Conservation (phyloP, 78 protist species). For the Dictyostelium discoideum region DNA sequence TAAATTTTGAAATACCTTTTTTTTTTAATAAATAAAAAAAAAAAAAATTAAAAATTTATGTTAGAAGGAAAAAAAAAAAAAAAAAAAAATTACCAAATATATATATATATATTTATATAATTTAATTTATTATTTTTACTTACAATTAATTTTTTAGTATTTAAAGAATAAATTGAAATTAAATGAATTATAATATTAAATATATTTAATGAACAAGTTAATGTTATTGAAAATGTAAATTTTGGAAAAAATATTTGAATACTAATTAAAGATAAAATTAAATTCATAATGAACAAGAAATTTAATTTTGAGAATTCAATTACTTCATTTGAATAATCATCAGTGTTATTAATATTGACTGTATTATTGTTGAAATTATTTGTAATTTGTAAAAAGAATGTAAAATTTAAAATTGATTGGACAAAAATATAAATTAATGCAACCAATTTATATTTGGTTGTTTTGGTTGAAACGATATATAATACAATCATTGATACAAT, state of each 20-base stretch:
- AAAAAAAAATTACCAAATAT: no score
- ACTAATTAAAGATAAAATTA: background rate
- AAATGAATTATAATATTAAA: constrained; percentile 8
- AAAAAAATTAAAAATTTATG: background rate
- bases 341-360: background rate
- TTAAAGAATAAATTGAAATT: background rate
- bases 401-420: constrained; percentile 27
- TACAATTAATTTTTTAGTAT: constrained; percentile 12
- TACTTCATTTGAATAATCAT: background rate
- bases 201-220: background rate
- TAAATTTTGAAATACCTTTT: constrained; percentile 48
- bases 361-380: background rate
- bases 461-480: background rate
- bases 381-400: background rate
- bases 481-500: background rate
- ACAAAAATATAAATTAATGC: background rate
- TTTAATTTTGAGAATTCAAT: background rate
- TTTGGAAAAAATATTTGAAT: constrained; percentile 50
- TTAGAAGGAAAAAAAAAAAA: background rate
- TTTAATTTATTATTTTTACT: background rate
- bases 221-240: background rate
- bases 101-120: no score
- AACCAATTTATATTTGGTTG: background rate
- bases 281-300: background rate
- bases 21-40: no score